Evolutionary conservation across 768 basidiomycete species (phyloP), one percentile per base, ranked within the genome.

Genomic region (Agrocybe chaxingu): DNA sequence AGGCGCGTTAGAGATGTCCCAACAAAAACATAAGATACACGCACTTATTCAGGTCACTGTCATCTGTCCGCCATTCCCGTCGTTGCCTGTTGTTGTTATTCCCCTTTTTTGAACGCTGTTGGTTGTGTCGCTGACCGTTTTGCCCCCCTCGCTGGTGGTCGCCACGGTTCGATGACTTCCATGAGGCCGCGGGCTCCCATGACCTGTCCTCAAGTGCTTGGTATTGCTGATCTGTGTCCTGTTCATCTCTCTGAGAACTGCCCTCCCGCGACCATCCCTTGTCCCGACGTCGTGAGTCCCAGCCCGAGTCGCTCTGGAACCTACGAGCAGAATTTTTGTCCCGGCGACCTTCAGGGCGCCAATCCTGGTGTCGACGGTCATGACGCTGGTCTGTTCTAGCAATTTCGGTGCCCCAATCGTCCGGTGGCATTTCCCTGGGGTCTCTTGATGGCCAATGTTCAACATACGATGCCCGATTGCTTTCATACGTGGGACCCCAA

Each of bases 11-110:
- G 24, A 24, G 24, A 24, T 24, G 24, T 24, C 24, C 24, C 24
- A 24, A 5, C 24, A 24, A 24, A 24, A 24, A 24, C 24, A 24
- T 24, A 24, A 24, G 24, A 42, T 4, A 16, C 44, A 67, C 84
- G 42, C 66, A 92, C 89, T 90, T 91, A 67, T 90, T 91, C 45
- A 84, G 65, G 58, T 76, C 78, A n/a, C 78, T 75, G 48, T 89
- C 86, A 39, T 89, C 84, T 53, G 71, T 62, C 59, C 77, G 65
- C 77, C 78, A 77, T 54, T 80, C 77, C 47, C 76, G 67, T 51
- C 74, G 73, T 49, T 70, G 67, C 56, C 75, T 73, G 38, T 62
- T 70, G 42, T 62, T 57, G 47, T 67, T 67, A 33, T 72, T 55
- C 42, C 54, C 58, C 42, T 61, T 69, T 58, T 73, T 72, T 47